Evolutionary conservation across 148 eudicot species (phyloP).

Genomic region (Limonium bicolor): DNA sequence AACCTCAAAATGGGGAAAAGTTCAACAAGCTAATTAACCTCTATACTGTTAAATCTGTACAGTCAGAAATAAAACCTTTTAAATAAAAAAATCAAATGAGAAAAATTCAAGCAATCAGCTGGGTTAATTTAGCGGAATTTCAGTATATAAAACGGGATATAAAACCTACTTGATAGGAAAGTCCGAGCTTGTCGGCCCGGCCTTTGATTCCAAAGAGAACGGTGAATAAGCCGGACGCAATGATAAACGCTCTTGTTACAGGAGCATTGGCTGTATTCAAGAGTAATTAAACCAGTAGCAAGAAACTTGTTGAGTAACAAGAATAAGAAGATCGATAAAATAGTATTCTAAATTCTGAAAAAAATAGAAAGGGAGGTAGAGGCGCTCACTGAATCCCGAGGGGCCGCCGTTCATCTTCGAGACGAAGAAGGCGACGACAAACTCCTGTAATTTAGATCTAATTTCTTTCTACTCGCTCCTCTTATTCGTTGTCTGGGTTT

Average conservation of each 20-base stretch:
- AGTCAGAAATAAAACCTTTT: no score
- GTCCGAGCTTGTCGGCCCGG: constrained; percentile 53
- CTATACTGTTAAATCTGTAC: no score
- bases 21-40: no score
- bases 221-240: constrained; percentile 56
- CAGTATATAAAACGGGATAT: constrained; percentile 5
- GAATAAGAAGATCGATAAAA: no score
- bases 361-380: background rate
- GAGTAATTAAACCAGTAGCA: background rate
- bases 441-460: no score
- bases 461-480: no score
- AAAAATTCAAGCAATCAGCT: background rate
- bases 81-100: no score
- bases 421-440: background rate
- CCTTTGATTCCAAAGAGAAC: constrained; percentile 72
- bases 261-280: constrained; percentile 78
- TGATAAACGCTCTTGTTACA: constrained; percentile 48
- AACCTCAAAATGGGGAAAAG: no score
- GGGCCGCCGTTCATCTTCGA: constrained; percentile 43
- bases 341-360: no score
- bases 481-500: no score
- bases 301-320: background rate
- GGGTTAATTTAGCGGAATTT: background rate
- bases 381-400: constrained; percentile 31
- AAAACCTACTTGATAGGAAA: constrained; percentile 39